A percentile compares a stretch with the other conserved stretches of the same genome.
Evolutionary conservation across 2,329 filamentous ascomycete species (phyloP).

Genomic region (Exophiala viscosa): DNA sequence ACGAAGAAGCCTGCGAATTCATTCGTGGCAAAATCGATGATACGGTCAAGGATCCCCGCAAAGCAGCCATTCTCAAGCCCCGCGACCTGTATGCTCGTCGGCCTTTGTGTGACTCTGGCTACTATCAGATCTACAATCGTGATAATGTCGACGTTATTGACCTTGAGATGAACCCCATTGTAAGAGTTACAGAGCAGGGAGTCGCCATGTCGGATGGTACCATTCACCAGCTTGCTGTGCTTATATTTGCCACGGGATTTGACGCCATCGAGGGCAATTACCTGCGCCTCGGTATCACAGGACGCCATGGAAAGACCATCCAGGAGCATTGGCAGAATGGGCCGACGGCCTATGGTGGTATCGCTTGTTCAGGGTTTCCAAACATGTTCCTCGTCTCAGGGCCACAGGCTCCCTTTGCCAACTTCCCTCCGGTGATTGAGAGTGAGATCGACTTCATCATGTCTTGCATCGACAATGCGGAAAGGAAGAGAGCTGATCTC

Average conservation of each 20-base stretch:
- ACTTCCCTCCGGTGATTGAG: slow-evolving; percentile 54
- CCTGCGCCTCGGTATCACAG: slow-evolving; percentile 38
- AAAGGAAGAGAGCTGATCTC: no score
- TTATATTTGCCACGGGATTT: slow-evolving; percentile 33
- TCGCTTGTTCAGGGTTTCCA: slow-evolving; percentile 40
- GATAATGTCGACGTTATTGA: slow-evolving; percentile 46
- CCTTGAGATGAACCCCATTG: slow-evolving; percentile 41
- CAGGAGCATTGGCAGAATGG: slow-evolving; percentile 37
- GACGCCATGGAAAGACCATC: slow-evolving; percentile 35
- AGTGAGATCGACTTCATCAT: slow-evolving; percentile 52
- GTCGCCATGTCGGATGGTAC: background rate
- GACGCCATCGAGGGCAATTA: slow-evolving; percentile 36
- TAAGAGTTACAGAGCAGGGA: slow-evolving; percentile 37
- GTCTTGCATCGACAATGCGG: slow-evolving; percentile 2
- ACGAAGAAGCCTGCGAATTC: slow-evolving; percentile 52
- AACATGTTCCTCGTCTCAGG: slow-evolving; percentile 55
- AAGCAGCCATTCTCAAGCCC: slow-evolving; percentile 53
- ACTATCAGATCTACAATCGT: slow-evolving; percentile 49
- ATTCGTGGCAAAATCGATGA: slow-evolving; percentile 52
- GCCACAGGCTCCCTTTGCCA: slow-evolving; percentile 52
- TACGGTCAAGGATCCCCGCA: slow-evolving; percentile 49
- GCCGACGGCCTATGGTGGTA: slow-evolving; percentile 39
- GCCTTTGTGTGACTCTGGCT: slow-evolving; percentile 46
- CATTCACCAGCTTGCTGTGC: background rate
- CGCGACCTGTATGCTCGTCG: slow-evolving; percentile 55